Percentiles rank a stretch among this genome's conserved stretches.
Conservation (phyloP, 2,329 filamentous ascomycete species). For the Aspergillus melleus region DNA sequence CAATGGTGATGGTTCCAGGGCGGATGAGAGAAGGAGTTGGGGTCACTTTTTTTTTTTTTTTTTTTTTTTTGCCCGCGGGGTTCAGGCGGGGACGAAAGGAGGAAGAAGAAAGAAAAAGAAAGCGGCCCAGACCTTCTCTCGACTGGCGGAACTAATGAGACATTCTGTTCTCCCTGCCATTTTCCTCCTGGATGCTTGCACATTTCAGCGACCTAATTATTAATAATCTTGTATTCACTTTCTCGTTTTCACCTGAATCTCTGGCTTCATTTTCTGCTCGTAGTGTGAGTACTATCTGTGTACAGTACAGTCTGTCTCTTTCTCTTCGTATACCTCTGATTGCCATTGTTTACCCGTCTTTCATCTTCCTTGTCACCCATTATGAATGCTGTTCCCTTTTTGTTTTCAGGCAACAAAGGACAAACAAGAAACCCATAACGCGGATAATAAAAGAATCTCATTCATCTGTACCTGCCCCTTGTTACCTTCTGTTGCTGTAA, state of each 20-base stretch:
- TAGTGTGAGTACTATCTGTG: no score
- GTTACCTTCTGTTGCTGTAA: neutral
- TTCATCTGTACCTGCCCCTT: neutral
- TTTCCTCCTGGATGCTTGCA: no score
- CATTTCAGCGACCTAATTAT: no score
- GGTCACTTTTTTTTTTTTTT: neutral
- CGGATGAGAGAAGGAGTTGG: conserved; percentile 1
- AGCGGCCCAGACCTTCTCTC: neutral
- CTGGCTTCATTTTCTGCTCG: no score
- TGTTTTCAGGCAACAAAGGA: no score
- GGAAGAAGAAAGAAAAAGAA: neutral
- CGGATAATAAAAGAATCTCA: neutral
- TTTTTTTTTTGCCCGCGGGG: conserved; percentile 1
- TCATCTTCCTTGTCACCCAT: neutral
- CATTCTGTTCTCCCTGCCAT: no score
- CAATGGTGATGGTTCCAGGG: neutral
- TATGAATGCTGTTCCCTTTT: neutral
- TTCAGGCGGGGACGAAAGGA: conserved; percentile 1
- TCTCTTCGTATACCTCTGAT: neutral
- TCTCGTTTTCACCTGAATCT: no score
- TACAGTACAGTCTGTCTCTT: no score
- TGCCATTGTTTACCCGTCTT: neutral
- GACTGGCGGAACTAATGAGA: neutral
- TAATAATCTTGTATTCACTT: no score
- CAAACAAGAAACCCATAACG: no score